Conservation (phyloP, 768 basidiomycete genomes). For the Termitomyces sp. region DNA sequence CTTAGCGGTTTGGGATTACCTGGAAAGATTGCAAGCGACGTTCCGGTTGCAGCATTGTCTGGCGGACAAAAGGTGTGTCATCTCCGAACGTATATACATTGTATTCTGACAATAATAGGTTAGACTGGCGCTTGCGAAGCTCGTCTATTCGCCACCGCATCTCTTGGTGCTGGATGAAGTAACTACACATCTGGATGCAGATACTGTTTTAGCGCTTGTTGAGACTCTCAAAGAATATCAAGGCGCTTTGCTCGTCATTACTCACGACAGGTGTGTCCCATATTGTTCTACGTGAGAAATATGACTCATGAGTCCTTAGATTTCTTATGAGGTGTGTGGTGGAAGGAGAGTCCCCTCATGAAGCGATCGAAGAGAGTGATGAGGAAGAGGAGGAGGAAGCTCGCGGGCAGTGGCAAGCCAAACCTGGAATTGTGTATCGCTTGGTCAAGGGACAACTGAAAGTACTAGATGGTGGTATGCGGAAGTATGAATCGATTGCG, state of each 20-base stretch:
- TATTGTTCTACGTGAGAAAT: no score
- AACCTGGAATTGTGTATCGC: slow-evolving; percentile 19
- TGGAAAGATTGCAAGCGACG: slow-evolving; percentile 36
- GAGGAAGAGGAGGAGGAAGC: slow-evolving; percentile 14
- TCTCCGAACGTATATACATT: background rate
- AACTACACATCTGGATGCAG: slow-evolving; percentile 64
- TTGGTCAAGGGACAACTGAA: slow-evolving; percentile 17
- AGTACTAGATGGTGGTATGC: slow-evolving; percentile 18
- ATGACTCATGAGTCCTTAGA: background rate
- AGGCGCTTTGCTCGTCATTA: slow-evolving; percentile 58
- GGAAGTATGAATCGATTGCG: slow-evolving; percentile 19
- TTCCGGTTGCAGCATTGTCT: slow-evolving; percentile 36
- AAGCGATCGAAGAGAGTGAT: slow-evolving; percentile 10
- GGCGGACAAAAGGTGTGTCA: slow-evolving; percentile 48
- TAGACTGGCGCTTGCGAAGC: slow-evolving; percentile 50
- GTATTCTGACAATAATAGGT: slow-evolving; percentile 28
- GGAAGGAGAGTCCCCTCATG: slow-evolving; percentile 18
- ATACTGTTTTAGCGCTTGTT: slow-evolving; percentile 52
- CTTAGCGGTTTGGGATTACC: slow-evolving; percentile 38
- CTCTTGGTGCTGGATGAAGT: slow-evolving; percentile 55
- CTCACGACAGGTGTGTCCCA: slow-evolving; percentile 40
- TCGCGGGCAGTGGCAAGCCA: slow-evolving; percentile 12
- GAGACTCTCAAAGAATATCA: slow-evolving; percentile 42
- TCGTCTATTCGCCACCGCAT: slow-evolving; percentile 49
- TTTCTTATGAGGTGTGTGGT: slow-evolving; percentile 24